Conservation (phyloP, 2,329 filamentous ascomycete species). For the Sporothrix brunneoviolacea region DNA sequence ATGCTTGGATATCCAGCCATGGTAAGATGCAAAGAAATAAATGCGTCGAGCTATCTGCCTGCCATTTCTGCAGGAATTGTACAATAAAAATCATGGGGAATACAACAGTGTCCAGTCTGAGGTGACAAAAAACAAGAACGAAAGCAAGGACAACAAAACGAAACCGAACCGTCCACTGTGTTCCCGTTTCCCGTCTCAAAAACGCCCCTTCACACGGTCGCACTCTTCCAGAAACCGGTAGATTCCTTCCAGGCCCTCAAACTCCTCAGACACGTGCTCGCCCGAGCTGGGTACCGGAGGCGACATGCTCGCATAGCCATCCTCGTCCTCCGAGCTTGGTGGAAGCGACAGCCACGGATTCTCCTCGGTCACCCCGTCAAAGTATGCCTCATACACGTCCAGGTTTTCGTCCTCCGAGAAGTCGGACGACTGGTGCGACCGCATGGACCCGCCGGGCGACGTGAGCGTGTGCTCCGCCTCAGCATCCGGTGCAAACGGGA, state of each 20-base stretch:
- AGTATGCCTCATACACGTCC: conserved; percentile 21
- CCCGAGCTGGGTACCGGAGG: conserved; percentile 35
- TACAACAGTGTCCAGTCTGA: no score
- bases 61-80: no score
- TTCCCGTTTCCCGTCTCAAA: no score
- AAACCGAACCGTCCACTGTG: no score
- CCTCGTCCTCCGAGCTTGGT: conserved; percentile 31
- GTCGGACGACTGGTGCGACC: conserved; percentile 30
- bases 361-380: neutral
- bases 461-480: conserved; percentile 27
- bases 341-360: conserved; percentile 37
- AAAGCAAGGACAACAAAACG: neutral
- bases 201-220: conserved; percentile 31
- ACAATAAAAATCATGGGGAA: no score
- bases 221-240: conserved; percentile 54
- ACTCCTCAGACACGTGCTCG: conserved; percentile 40
- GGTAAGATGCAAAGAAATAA: no score
- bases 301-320: conserved; percentile 46
- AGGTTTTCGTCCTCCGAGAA: conserved; percentile 20
- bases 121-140: neutral
- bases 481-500: conserved; percentile 70
- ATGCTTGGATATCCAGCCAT: no score
- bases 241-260: conserved; percentile 50
- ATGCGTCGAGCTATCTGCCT: neutral
- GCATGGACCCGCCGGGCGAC: conserved; percentile 43